phyloP scores from a whole-genome alignment of 148 eudicot species.

The Amaranthus palmeri region DNA sequence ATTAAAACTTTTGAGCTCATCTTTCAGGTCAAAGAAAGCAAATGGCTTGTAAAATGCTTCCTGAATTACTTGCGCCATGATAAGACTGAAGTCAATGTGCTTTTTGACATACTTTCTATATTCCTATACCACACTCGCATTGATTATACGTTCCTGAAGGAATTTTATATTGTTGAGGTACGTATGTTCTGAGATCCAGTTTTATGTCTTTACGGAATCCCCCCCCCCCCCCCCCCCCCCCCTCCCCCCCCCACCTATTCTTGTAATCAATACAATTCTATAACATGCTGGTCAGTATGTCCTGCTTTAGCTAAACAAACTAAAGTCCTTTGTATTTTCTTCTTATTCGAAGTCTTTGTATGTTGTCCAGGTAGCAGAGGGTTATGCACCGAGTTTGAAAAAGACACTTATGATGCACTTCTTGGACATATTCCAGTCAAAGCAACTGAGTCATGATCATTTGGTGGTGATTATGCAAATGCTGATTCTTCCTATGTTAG shows the following conservation, averaged over 20 bases:
- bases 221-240: no score
- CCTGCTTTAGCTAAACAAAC: not conserved
- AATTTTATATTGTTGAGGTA: conserved; percentile 95
- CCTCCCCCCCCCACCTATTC: no score
- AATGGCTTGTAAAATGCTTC: conserved; percentile 99
- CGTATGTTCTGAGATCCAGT: conserved; percentile 7
- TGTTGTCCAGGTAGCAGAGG: conserved; percentile 79
- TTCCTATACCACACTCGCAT: conserved; percentile 78
- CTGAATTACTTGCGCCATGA: conserved; percentile 93
- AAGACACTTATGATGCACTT: conserved; percentile 86
- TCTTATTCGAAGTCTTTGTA: not conserved
- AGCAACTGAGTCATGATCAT: conserved; percentile 82
- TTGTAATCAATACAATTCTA: no score
- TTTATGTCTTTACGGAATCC: not conserved
- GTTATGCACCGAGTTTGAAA: conserved; percentile 83
- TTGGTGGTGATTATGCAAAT: conserved; percentile 91
- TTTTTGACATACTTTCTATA: conserved; percentile 88
- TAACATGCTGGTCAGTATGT: not conserved
- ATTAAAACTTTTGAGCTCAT: not conserved
- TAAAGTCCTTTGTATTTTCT: conserved; percentile 5
- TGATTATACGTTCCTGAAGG: conserved; percentile 92
- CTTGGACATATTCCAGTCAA: conserved; percentile 77
- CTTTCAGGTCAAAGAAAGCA: conserved; percentile 97
- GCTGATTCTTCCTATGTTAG: conserved; percentile 98
- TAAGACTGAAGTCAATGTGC: conserved; percentile 80